Percentiles rank a stretch among this genome's conserved stretches.
Evolutionary conservation across 169 alveolate genomes (phyloP).

Genomic region (Eimeria zaria): DNA sequence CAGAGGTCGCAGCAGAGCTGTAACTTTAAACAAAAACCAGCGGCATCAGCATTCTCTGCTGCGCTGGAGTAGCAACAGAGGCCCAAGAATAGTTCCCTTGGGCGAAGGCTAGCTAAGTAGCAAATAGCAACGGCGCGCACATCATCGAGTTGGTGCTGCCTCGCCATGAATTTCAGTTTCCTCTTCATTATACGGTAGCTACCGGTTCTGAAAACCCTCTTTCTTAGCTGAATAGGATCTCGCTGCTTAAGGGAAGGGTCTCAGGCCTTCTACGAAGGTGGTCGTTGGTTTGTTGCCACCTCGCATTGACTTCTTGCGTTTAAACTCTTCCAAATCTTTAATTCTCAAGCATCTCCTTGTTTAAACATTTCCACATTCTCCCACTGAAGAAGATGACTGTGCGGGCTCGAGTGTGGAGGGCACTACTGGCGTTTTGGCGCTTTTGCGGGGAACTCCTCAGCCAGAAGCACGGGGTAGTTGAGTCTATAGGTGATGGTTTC

Average conservation of each 20-base stretch:
- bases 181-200: conserved; percentile 25
- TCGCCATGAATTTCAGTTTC: conserved; percentile 64
- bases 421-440: conserved; percentile 47
- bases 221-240: neutral
- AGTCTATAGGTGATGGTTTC: conserved; percentile 79
- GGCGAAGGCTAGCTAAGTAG: conserved; percentile 36
- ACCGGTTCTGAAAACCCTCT: neutral
- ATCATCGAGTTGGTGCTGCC: neutral
- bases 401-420: conserved; percentile 59
- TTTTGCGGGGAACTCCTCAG: conserved; percentile 80
- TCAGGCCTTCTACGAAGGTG: conserved; percentile 26
- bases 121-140: neutral
- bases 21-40: neutral
- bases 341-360: neutral
- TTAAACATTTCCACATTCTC: neutral
- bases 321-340: neutral
- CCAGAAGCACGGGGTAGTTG: conserved; percentile 82
- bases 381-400: conserved; percentile 29
- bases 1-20: conserved; percentile 19
- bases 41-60: conserved; percentile 35
- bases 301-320: conserved; percentile 17
- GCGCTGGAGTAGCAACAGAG: conserved; percentile 66
- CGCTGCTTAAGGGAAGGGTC: neutral
- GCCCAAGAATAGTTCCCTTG: conserved; percentile 64
- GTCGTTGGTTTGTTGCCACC: conserved; percentile 16